phyloP scores from a whole-genome alignment of 768 basidiomycete genomes.

The Russula lepida region DNA sequence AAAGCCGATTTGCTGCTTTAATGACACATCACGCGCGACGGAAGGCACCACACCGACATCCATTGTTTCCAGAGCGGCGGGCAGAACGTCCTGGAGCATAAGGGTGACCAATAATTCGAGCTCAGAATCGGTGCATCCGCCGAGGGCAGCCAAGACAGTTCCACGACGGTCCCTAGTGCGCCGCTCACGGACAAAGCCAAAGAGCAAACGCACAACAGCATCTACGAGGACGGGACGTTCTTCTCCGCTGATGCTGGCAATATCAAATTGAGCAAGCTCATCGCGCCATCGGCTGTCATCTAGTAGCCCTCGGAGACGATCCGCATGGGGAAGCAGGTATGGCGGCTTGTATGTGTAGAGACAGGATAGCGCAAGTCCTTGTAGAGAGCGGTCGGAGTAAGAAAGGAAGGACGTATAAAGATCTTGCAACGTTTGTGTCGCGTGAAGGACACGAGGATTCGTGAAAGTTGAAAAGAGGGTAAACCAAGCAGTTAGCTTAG shows the following conservation, averaged over 20 bases:
- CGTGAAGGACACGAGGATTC: constrained; percentile 85
- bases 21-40: constrained; percentile 30
- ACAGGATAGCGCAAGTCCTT: constrained; percentile 67
- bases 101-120: constrained; percentile 71
- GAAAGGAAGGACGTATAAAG: constrained; percentile 73
- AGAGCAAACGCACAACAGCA: constrained; percentile 66
- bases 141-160: constrained; percentile 66
- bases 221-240: constrained; percentile 63
- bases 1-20: constrained; percentile 77
- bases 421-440: constrained; percentile 51
- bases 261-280: constrained; percentile 62
- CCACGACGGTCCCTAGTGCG: constrained; percentile 60
- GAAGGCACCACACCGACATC: constrained; percentile 24
- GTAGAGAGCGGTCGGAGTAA: constrained; percentile 74
- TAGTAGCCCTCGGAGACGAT: constrained; percentile 60
- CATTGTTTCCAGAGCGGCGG: constrained; percentile 13
- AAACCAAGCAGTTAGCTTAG: constrained; percentile 69
- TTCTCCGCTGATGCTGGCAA: constrained; percentile 44
- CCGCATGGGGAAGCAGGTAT: constrained; percentile 44
- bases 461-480: constrained; percentile 80
- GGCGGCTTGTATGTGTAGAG: constrained; percentile 75
- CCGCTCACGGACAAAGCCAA: constrained; percentile 80
- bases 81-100: constrained; percentile 68
- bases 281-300: constrained; percentile 90
- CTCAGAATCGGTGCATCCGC: constrained; percentile 64